Evolutionary conservation across 2,329 filamentous ascomycete species (phyloP).

Genomic region (Chaetomiaceae sp.): DNA sequence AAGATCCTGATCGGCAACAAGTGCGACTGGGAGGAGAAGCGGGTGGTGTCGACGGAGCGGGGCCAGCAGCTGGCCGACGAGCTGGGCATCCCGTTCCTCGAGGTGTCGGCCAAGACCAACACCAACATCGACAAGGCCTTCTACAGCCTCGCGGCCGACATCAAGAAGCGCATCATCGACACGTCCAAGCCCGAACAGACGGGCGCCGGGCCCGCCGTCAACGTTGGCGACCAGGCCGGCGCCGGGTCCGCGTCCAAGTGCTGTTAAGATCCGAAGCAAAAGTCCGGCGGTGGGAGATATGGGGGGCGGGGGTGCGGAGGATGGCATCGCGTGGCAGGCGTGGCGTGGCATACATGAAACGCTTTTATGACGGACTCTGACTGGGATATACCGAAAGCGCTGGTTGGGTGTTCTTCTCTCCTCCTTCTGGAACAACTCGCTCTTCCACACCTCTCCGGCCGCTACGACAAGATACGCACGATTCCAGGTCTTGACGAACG

Average conservation of each 20-base stretch:
- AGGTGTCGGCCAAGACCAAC: slow-evolving; percentile 97
- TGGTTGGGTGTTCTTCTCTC: too few species aligned
- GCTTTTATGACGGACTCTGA: too few species aligned
- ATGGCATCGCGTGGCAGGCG: too few species aligned
- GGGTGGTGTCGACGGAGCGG: slow-evolving; percentile 85
- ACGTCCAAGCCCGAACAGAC: slow-evolving; percentile 72
- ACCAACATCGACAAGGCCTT: slow-evolving; percentile 99
- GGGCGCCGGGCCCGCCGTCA: slow-evolving; percentile 47
- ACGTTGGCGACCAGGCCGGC: slow-evolving; percentile 60
- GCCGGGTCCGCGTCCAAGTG: slow-evolving; percentile 63
- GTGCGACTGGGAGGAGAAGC: slow-evolving; percentile 99
- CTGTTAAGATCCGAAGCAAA: too few species aligned
- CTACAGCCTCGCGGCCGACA: slow-evolving; percentile 88
- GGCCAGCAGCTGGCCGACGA: slow-evolving; percentile 93
- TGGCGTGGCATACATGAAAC: too few species aligned
- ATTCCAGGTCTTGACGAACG: too few species aligned
- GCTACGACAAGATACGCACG: too few species aligned
- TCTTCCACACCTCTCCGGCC: too few species aligned
- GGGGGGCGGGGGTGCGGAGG: not conserved
- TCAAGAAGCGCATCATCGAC: slow-evolving; percentile 98
- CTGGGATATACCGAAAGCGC: too few species aligned
- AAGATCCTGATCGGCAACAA: slow-evolving; percentile 99
- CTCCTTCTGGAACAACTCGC: too few species aligned
- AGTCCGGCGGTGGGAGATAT: too few species aligned
- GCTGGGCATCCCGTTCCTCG: slow-evolving; percentile 95